Percentiles rank a stretch among this genome's conserved stretches.
Conservation (phyloP, 495 filamentous ascomycete species). For the Melanomma pulvis-pyrius region DNA sequence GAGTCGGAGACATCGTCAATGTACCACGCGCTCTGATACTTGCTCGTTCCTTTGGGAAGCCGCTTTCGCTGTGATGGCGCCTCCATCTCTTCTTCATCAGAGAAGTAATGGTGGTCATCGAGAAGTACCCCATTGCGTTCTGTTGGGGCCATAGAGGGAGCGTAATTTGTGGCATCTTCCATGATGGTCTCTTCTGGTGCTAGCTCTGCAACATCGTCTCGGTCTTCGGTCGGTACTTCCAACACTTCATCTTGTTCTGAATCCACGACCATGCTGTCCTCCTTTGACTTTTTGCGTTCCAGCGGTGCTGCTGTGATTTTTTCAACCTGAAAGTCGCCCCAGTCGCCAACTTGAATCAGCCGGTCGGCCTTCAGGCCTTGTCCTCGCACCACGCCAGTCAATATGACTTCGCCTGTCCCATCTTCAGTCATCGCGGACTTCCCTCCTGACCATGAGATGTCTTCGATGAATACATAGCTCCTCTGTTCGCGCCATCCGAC, state of each 20-base stretch:
- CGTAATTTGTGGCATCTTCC: constrained; percentile 63
- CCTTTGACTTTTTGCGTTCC: constrained; percentile 56
- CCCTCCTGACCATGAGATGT: constrained; percentile 67
- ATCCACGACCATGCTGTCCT: constrained; percentile 73
- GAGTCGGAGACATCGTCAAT: constrained; percentile 84
- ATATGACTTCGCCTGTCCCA: constrained; percentile 58
- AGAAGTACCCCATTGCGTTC: constrained; percentile 80
- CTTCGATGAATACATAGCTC: constrained; percentile 91
- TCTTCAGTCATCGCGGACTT: constrained; percentile 47
- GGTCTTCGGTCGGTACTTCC: constrained; percentile 70
- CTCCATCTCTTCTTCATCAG: constrained; percentile 76
- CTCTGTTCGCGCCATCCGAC: constrained; percentile 90
- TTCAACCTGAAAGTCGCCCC: constrained; percentile 92
- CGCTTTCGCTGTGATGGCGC: constrained; percentile 64
- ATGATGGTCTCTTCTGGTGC: constrained; percentile 83
- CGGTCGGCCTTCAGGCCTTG: constrained; percentile 86
- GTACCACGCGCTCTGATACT: constrained; percentile 93
- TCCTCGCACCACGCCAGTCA: constrained; percentile 89
- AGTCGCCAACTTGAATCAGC: constrained; percentile 87
- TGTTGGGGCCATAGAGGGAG: constrained; percentile 58
- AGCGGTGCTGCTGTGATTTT: constrained; percentile 77
- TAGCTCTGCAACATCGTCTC: constrained; percentile 78
- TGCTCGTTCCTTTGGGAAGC: constrained; percentile 86
- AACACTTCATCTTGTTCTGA: constrained; percentile 56
- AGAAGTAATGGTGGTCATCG: constrained; percentile 98